These are phyloP conservation scores for Botrytis tulipae DNA, from an alignment of 2,329 filamentous ascomycete genomes.

Conservation along the genomic window DNA sequence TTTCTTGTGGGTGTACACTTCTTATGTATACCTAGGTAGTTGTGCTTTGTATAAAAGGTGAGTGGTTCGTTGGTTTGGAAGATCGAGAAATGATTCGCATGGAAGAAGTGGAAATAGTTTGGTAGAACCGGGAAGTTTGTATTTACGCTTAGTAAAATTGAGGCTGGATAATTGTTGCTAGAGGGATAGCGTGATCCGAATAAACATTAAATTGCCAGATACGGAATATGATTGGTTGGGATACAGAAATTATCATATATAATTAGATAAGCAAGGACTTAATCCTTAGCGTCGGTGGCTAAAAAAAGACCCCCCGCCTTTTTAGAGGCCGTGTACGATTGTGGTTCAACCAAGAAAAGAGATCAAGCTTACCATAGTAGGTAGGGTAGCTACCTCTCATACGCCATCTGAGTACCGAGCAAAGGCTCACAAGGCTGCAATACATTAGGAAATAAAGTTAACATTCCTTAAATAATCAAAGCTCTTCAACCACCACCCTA, in stretches of 20 bases:
- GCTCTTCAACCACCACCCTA: neutral
- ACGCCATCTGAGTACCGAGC: neutral
- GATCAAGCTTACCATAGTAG: neutral
- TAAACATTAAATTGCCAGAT: neutral
- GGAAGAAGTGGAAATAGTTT: constrained; percentile 6
- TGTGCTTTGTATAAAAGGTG: constrained; percentile 11
- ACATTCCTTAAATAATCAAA: constrained; percentile 3
- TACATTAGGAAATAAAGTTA: neutral
- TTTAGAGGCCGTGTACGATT: constrained; percentile 3
- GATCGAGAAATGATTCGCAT: constrained; percentile 20
- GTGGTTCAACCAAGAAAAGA: neutral
- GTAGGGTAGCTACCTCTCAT: neutral
- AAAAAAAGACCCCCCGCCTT: constrained; percentile 9
- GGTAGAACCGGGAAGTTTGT: constrained; percentile 4
- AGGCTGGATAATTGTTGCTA: constrained; percentile 12
- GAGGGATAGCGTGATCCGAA: neutral
- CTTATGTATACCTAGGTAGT: neutral
- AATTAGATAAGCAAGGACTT: constrained; percentile 10
- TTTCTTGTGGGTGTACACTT: constrained; percentile 6
- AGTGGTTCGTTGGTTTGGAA: constrained; percentile 8
- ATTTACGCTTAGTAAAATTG: constrained; percentile 14
- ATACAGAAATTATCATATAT: neutral
- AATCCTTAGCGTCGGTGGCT: neutral
- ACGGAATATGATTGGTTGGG: neutral
- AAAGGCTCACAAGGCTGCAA: constrained; percentile 23